phyloP scores from a whole-genome alignment of 805 yeast species.

The Spathaspora arborariae region DNA sequence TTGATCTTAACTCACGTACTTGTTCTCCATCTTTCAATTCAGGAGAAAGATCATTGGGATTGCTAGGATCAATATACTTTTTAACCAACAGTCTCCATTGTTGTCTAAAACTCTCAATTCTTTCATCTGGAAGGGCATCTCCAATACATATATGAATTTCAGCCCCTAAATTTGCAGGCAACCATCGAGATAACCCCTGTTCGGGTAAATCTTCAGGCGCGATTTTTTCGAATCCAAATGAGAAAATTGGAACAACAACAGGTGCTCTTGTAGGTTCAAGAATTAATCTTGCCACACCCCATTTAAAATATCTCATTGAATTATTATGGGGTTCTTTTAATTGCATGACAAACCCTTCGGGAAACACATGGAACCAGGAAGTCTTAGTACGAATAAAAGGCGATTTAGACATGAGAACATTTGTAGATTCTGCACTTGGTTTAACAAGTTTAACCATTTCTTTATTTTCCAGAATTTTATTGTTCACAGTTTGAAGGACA shows the following conservation, averaged over 20 bases:
- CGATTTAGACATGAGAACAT: conserved; percentile 28
- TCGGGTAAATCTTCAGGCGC: conserved; percentile 73
- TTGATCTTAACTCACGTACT: conserved; percentile 64
- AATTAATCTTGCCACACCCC: conserved; percentile 88
- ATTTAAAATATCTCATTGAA: conserved; percentile 90
- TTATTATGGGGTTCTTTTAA: conserved; percentile 71
- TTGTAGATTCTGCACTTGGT: conserved; percentile 28
- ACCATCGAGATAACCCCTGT: conserved; percentile 49
- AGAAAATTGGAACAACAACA: conserved; percentile 79
- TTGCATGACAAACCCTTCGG: conserved; percentile 93
- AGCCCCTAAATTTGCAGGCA: conserved; percentile 64
- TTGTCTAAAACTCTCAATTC: conserved; percentile 56
- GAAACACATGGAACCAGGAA: conserved; percentile 92
- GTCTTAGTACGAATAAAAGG: conserved; percentile 64
- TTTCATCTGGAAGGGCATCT: conserved; percentile 56
- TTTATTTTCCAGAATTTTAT: conserved; percentile 2
- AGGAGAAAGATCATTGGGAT: conserved; percentile 56
- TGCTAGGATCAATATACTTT: conserved; percentile 46
- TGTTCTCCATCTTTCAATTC: conserved; percentile 60
- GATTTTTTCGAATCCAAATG: conserved; percentile 81
- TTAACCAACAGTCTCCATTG: conserved; percentile 67
- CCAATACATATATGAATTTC: conserved; percentile 72
- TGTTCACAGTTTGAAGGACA: conserved; percentile 38
- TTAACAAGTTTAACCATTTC: conserved; percentile 18
- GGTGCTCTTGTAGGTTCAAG: conserved; percentile 84